Evolutionary conservation across 2,329 filamentous ascomycete genomes (phyloP).

Genomic region (Ophiostoma novo-ulmi): DNA sequence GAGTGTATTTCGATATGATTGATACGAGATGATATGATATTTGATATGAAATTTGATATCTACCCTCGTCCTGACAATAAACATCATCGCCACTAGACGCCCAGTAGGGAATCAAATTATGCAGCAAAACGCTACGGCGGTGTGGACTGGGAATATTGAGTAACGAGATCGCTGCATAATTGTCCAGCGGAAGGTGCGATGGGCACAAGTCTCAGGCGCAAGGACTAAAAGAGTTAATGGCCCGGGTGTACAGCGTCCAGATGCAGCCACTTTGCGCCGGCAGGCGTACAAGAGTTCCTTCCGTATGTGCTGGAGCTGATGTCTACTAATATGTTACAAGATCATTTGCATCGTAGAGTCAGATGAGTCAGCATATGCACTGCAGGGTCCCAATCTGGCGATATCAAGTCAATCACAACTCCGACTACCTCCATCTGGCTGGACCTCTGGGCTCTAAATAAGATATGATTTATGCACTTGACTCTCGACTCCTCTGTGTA

Average conservation of each 20-base stretch:
- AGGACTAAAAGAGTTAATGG: not conserved
- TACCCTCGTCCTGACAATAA: not conserved
- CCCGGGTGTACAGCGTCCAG: not conserved
- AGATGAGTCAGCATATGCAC: not conserved
- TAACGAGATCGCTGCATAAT: not conserved
- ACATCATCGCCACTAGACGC: not conserved
- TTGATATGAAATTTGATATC: too few species aligned
- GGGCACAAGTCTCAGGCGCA: not conserved
- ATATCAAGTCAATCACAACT: not conserved
- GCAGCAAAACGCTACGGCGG: not conserved
- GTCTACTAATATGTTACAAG: not conserved
- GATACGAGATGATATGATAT: too few species aligned
- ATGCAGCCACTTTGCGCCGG: constrained; percentile 7
- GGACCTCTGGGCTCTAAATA: not conserved
- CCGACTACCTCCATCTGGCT: not conserved
- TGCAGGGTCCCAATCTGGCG: not conserved
- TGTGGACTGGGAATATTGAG: not conserved
- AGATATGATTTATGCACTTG: not conserved
- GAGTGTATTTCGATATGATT: too few species aligned
- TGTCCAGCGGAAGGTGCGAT: not conserved
- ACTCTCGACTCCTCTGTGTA: not conserved
- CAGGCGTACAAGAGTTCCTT: not conserved
- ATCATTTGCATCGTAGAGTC: not conserved
- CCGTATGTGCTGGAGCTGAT: not conserved
- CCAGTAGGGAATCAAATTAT: not conserved